Conservation (phyloP, 2,329 filamentous ascomycete genomes). For the Colletotrichum filicis region DNA sequence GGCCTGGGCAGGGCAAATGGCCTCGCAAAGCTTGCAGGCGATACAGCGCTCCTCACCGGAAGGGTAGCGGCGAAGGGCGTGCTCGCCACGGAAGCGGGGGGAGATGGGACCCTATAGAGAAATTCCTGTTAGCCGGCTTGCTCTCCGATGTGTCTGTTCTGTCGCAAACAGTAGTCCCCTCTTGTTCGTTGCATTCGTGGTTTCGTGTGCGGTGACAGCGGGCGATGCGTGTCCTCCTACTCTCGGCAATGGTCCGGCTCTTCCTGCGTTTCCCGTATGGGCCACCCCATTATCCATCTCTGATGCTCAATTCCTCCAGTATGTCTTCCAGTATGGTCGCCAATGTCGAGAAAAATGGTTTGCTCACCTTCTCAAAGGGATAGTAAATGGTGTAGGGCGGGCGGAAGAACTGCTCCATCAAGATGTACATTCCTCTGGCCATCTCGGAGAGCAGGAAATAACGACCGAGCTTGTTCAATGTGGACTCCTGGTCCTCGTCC, state of each 20-base stretch:
- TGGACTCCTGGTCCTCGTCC: conserved; percentile 82
- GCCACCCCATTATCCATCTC: neutral
- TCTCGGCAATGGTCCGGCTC: neutral
- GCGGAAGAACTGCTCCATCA: conserved; percentile 97
- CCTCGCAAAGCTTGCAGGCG: conserved; percentile 99
- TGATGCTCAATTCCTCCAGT: neutral
- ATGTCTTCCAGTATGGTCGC: neutral
- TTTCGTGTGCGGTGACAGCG: neutral
- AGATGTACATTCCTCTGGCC: conserved; percentile 96
- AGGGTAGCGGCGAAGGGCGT: conserved; percentile 94
- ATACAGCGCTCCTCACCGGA: conserved; percentile 99
- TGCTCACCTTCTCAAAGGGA: conserved; percentile 90
- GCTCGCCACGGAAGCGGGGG: conserved; percentile 96
- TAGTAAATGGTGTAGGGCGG: conserved; percentile 99
- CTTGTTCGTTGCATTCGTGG: neutral
- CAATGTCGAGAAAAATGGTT: neutral
- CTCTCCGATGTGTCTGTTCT: neutral
- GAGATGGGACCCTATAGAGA: conserved; percentile 83
- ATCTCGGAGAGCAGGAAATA: conserved; percentile 98
- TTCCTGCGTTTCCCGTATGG: neutral
- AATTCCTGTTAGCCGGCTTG: conserved; percentile 13
- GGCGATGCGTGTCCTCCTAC: neutral
- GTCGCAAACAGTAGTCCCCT: neutral
- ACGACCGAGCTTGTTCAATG: conserved; percentile 86
- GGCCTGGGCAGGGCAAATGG: conserved; percentile 96